Base-by-base conservation (phyloP, 805 yeast genomes). In the Myxozyma mucilagina region DNA sequence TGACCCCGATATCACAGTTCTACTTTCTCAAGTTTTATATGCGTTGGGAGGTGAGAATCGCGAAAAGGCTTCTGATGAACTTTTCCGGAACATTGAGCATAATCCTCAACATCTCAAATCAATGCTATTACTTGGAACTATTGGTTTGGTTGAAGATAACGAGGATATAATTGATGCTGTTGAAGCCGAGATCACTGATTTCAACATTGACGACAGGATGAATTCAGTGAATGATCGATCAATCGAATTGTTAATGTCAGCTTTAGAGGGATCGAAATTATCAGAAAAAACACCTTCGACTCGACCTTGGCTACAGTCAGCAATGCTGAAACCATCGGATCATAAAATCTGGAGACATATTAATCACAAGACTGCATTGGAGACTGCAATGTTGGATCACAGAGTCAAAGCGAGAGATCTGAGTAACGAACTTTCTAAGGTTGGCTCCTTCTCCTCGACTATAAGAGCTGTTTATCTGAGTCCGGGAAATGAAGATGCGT, bases 51-150 rank as follows among this genome's bases (percentile, higher is more conserved):
- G 84, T 0, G 84, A 82, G n/a, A 94, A 88, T 4, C 84, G 94
- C 0, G 86, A 84, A 60, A 87, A 85, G 64, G 97, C 97, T 0
- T 70, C 89, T 50, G 97, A 91, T 68, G 96, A 90, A 72, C 74
- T 93, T 47, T 87, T 88, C 67, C 79, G 81, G 29, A 84, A 80
- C 67, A 83, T 91, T 44, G 86, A 82, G 61, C 77, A 75, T 3
- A 73, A 81, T 59, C 97, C 96, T 0, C 78, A 88, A 0, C 84
- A 91, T 1, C 74, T 90, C 49, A 69, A 84, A 29, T 84, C 89
- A 1, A 86, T 89, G 0, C 73, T 92, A 60, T 82, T 90, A 1
- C 77, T 93, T 45, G 97, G 96, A 4, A 91, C 96, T 0, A 84
- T 93, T 0, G 79, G 94, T 1, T 77, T 85, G 9, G 88, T 90